Conservation (phyloP, 148 eudicot genomes). For the Rhododendron molle region DNA sequence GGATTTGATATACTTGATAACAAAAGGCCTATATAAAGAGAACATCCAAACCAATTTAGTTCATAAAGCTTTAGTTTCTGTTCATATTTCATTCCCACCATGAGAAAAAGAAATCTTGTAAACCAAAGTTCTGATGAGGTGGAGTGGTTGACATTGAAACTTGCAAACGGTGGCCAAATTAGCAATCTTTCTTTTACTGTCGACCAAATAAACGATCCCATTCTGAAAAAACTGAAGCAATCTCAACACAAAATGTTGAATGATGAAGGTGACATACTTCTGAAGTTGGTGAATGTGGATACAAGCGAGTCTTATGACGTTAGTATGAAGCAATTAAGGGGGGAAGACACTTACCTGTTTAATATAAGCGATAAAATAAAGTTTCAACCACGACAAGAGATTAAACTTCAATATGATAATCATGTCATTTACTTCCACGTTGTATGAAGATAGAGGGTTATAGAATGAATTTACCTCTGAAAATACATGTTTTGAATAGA, state of each 20-base stretch:
- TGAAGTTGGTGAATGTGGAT: neutral
- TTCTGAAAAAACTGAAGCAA: neutral
- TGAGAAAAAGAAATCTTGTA: neutral
- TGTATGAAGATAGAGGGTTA: neutral
- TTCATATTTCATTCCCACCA: neutral
- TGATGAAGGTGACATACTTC: neutral
- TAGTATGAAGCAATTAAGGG: neutral
- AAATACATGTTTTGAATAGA: neutral
- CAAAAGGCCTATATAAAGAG: neutral
- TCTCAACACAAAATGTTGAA: neutral
- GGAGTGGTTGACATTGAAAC: constrained; percentile 1
- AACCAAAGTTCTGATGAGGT: neutral
- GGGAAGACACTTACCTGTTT: neutral
- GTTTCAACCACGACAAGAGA: neutral
- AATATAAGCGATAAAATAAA: neutral
- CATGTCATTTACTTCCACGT: neutral
- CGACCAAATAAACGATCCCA: neutral
- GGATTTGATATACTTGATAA: neutral
- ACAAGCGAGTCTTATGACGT: neutral
- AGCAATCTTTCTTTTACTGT: neutral
- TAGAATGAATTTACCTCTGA: neutral
- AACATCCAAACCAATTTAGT: neutral
- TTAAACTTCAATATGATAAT: neutral
- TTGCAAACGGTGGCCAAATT: neutral
- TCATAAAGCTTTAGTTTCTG: neutral